A percentile compares a stretch with the other conserved stretches of the same genome.
These are phyloP conservation scores for Pythium angustatum DNA, from an alignment of 352 stramenopile species.

Conservation along the genomic window DNA sequence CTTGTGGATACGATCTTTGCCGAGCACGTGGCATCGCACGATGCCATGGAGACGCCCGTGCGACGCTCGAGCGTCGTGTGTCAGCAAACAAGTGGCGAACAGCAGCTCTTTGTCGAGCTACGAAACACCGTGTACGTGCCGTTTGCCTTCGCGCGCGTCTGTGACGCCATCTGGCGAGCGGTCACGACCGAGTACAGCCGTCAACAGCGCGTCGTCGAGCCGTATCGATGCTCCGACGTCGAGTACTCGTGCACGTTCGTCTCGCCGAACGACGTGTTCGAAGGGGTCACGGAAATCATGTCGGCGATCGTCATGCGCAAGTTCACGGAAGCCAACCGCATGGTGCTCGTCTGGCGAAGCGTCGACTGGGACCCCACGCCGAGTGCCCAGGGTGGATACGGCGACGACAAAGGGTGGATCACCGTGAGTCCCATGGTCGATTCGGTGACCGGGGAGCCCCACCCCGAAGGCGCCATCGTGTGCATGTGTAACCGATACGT, in stretches of 20 bases:
- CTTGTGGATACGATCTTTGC: constrained; percentile 8
- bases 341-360: constrained; percentile 17
- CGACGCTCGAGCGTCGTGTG: background rate
- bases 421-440: background rate
- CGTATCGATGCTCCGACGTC: constrained; percentile 11
- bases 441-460: background rate
- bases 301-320: constrained; percentile 10
- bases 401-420: constrained; percentile 19
- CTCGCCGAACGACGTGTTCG: background rate
- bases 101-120: constrained; percentile 18
- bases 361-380: constrained; percentile 7
- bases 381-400: background rate
- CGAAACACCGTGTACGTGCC: constrained; percentile 10
- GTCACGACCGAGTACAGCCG: constrained; percentile 22
- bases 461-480: background rate
- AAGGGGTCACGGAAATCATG: background rate
- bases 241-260: constrained; percentile 16
- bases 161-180: constrained; percentile 12
- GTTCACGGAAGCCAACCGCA: constrained; percentile 9
- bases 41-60: background rate
- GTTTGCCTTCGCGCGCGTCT: constrained; percentile 18
- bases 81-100: background rate
- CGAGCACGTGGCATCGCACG: background rate
- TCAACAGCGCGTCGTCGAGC: constrained; percentile 11
- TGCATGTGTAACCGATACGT: constrained; percentile 14